phyloP scores from a whole-genome alignment of 2,329 filamentous ascomycete genomes.

The Dothidotthia symphoricarpi region DNA sequence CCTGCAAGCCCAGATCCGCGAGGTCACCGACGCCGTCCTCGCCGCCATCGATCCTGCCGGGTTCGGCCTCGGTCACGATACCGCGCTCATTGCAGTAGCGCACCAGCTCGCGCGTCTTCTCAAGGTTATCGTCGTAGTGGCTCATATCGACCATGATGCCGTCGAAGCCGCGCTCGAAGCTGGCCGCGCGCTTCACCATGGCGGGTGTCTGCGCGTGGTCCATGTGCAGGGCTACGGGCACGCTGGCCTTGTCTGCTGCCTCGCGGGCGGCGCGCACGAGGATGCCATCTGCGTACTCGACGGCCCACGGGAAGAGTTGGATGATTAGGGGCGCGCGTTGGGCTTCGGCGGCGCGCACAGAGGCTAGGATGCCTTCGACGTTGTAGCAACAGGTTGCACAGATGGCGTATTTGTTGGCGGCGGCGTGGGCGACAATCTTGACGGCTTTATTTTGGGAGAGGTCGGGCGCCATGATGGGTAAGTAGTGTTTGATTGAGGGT shows the following conservation, averaged over 20 bases:
- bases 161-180: slow-evolving; percentile 39
- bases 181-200: slow-evolving; percentile 60
- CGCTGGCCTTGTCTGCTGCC: slow-evolving; percentile 43
- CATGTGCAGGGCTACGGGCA: slow-evolving; percentile 63
- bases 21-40: slow-evolving; percentile 74
- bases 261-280: slow-evolving; percentile 49
- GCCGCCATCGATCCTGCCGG: slow-evolving; percentile 68
- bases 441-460: slow-evolving; percentile 46
- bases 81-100: slow-evolving; percentile 62
- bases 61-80: slow-evolving; percentile 70
- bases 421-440: slow-evolving; percentile 57
- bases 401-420: slow-evolving; percentile 57
- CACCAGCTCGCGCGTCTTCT: slow-evolving; percentile 62
- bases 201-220: slow-evolving; percentile 66
- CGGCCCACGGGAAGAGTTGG: slow-evolving; percentile 72
- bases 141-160: slow-evolving; percentile 64
- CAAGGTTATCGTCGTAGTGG: slow-evolving; percentile 68
- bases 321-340: slow-evolving; percentile 68
- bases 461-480: slow-evolving; percentile 54
- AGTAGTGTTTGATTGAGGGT: neutral
- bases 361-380: slow-evolving; percentile 67
- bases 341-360: slow-evolving; percentile 66
- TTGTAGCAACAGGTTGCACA: slow-evolving; percentile 67
- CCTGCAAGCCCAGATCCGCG: slow-evolving; percentile 55
- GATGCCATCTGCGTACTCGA: slow-evolving; percentile 59